Evolutionary conservation across 148 eudicot genomes (phyloP).

Genomic region (Bassia scoparia): DNA sequence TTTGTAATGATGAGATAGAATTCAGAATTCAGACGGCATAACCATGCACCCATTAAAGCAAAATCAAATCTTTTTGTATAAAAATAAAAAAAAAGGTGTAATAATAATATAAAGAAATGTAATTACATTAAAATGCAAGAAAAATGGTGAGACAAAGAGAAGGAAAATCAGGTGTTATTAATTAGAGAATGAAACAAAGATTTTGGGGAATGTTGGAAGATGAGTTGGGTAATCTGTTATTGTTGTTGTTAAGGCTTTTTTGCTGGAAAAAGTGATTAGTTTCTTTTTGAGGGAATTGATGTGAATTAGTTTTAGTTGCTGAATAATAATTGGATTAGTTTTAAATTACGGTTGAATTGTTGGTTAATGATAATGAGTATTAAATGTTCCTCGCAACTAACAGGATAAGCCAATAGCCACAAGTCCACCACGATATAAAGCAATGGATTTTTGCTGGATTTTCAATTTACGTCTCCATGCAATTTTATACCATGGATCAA

Average conservation of each 20-base stretch:
- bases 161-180: background rate
- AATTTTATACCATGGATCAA: no score
- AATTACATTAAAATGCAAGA: background rate
- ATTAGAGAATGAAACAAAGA: constrained; percentile 10
- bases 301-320: background rate
- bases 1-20: background rate
- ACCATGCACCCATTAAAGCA: constrained; percentile 5
- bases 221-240: constrained; percentile 24
- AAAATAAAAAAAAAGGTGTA: background rate
- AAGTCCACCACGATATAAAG: constrained; percentile 11
- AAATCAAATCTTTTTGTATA: background rate
- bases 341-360: background rate
- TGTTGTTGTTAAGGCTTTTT: constrained; percentile 15
- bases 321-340: background rate
- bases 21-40: constrained; percentile 3
- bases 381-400: background rate
- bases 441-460: constrained; percentile 15
- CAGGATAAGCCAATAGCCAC: constrained; percentile 6
- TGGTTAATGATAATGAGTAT: background rate
- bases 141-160: constrained; percentile 1
- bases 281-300: background rate
- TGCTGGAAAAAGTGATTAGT: constrained; percentile 2
- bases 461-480: constrained; percentile 2
- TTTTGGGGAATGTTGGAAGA: constrained; percentile 19
- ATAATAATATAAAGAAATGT: background rate